These are phyloP conservation scores for Thelephora ganbajun DNA, from an alignment of 768 basidiomycete species.

Conservation along the genomic window DNA sequence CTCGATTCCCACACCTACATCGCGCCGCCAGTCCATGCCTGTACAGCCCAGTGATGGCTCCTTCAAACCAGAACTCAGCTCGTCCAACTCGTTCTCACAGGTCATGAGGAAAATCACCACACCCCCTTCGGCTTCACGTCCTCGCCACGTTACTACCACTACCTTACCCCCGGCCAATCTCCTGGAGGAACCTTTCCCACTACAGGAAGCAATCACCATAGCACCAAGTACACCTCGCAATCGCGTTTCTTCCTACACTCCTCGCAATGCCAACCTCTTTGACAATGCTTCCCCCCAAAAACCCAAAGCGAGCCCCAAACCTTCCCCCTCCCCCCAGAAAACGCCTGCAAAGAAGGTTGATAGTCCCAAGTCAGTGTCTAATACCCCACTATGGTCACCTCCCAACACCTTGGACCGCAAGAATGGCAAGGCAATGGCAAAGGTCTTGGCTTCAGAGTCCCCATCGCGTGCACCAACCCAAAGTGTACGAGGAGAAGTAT, in stretches of 20 bases:
- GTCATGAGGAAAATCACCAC: neutral
- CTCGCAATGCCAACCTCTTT: slow-evolving; percentile 16
- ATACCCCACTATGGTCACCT: slow-evolving; percentile 12
- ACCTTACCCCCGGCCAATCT: slow-evolving; percentile 12
- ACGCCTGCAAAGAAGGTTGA: slow-evolving; percentile 9
- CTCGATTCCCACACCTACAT: slow-evolving; percentile 22
- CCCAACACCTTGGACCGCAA: slow-evolving; percentile 11
- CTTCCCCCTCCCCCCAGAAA: slow-evolving; percentile 9
- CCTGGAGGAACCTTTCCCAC: slow-evolving; percentile 8
- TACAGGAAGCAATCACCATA: slow-evolving; percentile 9
- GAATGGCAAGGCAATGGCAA: slow-evolving; percentile 9
- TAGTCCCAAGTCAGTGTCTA: slow-evolving; percentile 6
- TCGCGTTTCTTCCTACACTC: slow-evolving; percentile 32
- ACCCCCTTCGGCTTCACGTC: neutral
- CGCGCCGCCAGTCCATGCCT: slow-evolving; percentile 21
- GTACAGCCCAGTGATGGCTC: slow-evolving; percentile 20
- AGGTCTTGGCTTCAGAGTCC: slow-evolving; percentile 4
- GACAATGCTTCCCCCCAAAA: slow-evolving; percentile 6
- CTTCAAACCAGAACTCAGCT: neutral
- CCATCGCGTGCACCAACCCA: neutral
- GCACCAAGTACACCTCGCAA: slow-evolving; percentile 21
- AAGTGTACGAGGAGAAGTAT: neutral
- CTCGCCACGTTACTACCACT: slow-evolving; percentile 14
- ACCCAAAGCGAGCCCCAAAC: slow-evolving; percentile 6
- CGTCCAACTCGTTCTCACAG: neutral